Evolutionary conservation across 768 basidiomycete genomes (phyloP).

Genomic region (Baorangia bicolor): DNA sequence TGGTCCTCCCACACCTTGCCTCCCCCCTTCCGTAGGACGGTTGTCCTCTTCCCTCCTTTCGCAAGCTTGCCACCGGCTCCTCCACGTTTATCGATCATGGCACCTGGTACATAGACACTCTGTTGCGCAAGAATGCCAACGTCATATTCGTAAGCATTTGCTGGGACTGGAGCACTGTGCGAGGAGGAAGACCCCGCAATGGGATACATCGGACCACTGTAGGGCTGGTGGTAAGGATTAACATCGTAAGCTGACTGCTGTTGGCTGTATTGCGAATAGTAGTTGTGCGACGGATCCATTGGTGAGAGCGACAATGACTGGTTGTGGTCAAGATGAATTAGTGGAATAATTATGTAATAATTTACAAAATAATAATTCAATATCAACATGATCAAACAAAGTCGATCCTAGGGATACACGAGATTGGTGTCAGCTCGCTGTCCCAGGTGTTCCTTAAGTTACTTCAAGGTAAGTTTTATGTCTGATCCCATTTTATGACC

Average conservation of each 20-base stretch:
- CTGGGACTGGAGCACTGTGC: conserved; percentile 79
- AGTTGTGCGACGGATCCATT: conserved; percentile 40
- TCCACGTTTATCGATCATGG: conserved; percentile 85
- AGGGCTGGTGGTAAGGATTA: conserved; percentile 81
- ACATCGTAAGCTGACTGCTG: conserved; percentile 59
- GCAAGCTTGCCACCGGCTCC: conserved; percentile 83
- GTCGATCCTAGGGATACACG: conserved; percentile 10
- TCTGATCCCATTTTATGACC: not conserved
- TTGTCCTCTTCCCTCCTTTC: conserved; percentile 89
- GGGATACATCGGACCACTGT: conserved; percentile 72
- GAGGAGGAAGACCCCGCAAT: conserved; percentile 60
- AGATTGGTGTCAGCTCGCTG: conserved; percentile 20
- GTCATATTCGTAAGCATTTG: conserved; percentile 91
- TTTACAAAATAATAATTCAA: not conserved
- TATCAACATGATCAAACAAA: conserved; percentile 34
- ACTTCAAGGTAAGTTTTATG: conserved; percentile 41
- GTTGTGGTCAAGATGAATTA: not conserved
- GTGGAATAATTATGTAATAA: conserved; percentile 17
- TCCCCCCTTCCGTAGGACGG: conserved; percentile 91
- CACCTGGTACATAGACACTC: conserved; percentile 89
- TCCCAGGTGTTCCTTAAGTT: conserved; percentile 31
- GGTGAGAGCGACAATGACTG: conserved; percentile 3
- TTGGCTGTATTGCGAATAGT: conserved; percentile 49
- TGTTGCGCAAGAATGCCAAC: conserved; percentile 89
- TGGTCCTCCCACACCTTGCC: conserved; percentile 99